A percentile compares a stretch with the other conserved stretches of the same genome.
These are phyloP conservation scores for Candida anutae DNA, from an alignment of 1,139 yeast genomes.

Conservation along the genomic window DNA sequence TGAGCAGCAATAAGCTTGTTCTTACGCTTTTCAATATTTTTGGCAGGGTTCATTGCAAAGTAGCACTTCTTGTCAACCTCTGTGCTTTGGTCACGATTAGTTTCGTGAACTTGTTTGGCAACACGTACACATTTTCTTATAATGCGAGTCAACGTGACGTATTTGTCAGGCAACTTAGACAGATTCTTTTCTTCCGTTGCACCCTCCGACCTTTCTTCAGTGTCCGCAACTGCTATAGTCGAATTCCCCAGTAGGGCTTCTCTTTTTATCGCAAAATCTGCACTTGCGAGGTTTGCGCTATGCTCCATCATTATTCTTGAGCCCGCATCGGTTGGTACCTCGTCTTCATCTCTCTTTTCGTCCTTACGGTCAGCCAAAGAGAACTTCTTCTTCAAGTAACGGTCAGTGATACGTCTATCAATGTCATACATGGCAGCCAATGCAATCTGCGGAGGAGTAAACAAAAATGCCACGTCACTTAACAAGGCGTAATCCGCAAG, in stretches of 20 bases:
- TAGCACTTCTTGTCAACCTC: constrained; percentile 56
- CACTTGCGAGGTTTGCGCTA: not conserved
- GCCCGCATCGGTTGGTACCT: not conserved
- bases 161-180: constrained; percentile 16
- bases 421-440: constrained; percentile 70
- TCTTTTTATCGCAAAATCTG: constrained; percentile 4
- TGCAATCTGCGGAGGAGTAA: constrained; percentile 93
- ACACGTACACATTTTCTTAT: constrained; percentile 43
- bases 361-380: constrained; percentile 9
- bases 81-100: constrained; percentile 55
- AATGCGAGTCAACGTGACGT: constrained; percentile 35
- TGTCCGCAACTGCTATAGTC: constrained; percentile 4
- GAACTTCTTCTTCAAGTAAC: constrained; percentile 60
- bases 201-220: constrained; percentile 13
- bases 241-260: constrained; percentile 3
- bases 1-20: constrained; percentile 13
- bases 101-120: constrained; percentile 34
- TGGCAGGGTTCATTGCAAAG: constrained; percentile 52
- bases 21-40: constrained; percentile 37
- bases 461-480: constrained; percentile 69
- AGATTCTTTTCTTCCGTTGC: constrained; percentile 6
- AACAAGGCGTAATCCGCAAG: constrained; percentile 56
- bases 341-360: constrained; percentile 9
- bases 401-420: constrained; percentile 55
- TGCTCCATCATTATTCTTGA: no score